Evolutionary conservation across 345 rosid genomes (phyloP).

Genomic region (Acer campestre): DNA sequence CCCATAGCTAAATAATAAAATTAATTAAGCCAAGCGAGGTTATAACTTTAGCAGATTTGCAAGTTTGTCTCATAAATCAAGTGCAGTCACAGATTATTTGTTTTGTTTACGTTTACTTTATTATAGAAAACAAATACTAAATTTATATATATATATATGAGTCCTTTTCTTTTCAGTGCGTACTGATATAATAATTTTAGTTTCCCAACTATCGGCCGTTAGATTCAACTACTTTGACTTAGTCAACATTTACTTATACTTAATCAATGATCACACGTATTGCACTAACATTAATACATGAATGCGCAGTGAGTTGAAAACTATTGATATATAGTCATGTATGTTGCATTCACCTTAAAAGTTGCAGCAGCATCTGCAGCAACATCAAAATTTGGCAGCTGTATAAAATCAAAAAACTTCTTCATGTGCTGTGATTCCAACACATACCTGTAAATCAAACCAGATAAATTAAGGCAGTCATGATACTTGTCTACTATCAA

Average conservation of each 20-base stretch:
- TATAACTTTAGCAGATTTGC: not conserved
- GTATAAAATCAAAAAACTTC: slow-evolving; percentile 90
- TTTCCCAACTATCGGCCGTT: too few species aligned
- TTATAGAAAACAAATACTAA: not conserved
- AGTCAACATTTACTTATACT: too few species aligned
- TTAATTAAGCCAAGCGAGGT: not conserved
- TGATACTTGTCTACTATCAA: not conserved
- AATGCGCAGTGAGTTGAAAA: too few species aligned
- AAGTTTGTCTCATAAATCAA: not conserved
- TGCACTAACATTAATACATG: too few species aligned
- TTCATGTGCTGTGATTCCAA: slow-evolving; percentile 82
- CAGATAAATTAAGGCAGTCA: slow-evolving; percentile 5
- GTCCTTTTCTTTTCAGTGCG: too few species aligned
- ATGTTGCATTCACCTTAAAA: slow-evolving; percentile 66
- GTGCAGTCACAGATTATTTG: not conserved
- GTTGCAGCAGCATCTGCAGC: slow-evolving; percentile 99
- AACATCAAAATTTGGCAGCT: slow-evolving; percentile 93
- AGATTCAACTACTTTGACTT: too few species aligned
- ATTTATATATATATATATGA: too few species aligned
- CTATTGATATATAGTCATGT: not conserved
- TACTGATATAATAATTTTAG: too few species aligned
- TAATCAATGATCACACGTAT: too few species aligned
- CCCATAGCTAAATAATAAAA: not conserved
- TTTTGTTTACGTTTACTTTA: too few species aligned
- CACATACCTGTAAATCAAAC: slow-evolving; percentile 66